A percentile compares a stretch with the other conserved stretches of the same genome.
These are phyloP conservation scores for Ophiocordyceps unilateralis DNA, from an alignment of 2,329 filamentous ascomycete species.

Conservation along the genomic window DNA sequence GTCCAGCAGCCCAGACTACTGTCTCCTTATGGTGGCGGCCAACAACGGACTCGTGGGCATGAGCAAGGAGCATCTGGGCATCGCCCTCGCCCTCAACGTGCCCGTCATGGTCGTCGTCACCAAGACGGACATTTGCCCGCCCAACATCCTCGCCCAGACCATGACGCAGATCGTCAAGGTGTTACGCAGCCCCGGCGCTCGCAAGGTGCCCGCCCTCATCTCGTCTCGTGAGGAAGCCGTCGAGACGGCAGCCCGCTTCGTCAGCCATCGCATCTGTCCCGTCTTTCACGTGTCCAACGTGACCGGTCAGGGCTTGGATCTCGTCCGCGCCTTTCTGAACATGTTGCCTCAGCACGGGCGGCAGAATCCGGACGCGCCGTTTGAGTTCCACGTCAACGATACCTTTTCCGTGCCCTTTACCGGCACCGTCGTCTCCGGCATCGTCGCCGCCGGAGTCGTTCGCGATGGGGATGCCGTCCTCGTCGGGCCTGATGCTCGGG, in stretches of 20 bases:
- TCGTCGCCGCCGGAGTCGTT: conserved; percentile 74
- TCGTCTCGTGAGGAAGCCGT: conserved; percentile 82
- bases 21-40: conserved; percentile 91
- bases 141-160: conserved; percentile 87
- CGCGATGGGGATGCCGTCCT: conserved; percentile 83
- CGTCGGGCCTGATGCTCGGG: conserved; percentile 77
- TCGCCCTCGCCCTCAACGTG: conserved; percentile 85
- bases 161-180: conserved; percentile 84
- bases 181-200: conserved; percentile 78
- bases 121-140: conserved; percentile 96
- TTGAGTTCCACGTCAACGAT: conserved; percentile 93
- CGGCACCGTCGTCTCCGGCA: conserved; percentile 87
- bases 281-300: conserved; percentile 98
- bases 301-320: conserved; percentile 75
- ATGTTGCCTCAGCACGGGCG: conserved; percentile 89
- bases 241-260: conserved; percentile 89
- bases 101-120: conserved; percentile 96
- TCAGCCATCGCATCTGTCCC: conserved; percentile 86
- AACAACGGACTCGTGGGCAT: conserved; percentile 96
- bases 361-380: conserved; percentile 73
- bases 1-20: conserved; percentile 93
- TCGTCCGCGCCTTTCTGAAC: conserved; percentile 85
- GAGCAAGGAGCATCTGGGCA: conserved; percentile 95
- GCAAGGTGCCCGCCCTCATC: conserved; percentile 93
- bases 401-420: conserved; percentile 97